Evolutionary conservation across 208 protist species (phyloP), one percentile per base, ranked within the genome.

Genomic region (Kentomonas sorsogonicus): DNA sequence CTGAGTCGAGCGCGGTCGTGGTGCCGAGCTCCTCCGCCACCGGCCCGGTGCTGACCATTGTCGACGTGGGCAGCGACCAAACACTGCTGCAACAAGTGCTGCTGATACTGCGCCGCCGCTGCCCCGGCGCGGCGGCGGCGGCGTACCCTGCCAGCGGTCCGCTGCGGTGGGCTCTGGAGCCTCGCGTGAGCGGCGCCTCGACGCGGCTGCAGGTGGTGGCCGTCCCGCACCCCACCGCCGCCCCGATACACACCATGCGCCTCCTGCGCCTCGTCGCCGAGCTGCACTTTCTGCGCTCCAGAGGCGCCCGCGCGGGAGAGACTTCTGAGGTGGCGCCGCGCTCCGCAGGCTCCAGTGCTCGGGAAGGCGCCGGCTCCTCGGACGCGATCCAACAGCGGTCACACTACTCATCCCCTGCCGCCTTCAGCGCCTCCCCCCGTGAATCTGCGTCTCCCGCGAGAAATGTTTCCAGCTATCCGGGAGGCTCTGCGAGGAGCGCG

Each of bases 151-250:
- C 66, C 1, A 70, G 66, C 50, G 75, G 61, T 13, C 70, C 72
- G 0, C 61, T 91, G 20, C 53, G 66, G 0, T 40, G 65, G 11
- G 38, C 74, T 1, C 33, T 88, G 46, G 29, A 71, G 34, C 29
- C 54, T 15, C 69, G 58, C 38, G 68, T 79, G n/a, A 39, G 54
- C 2, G 58, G 72, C 5, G 43, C 48, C 50, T 69, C 73, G 7
- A 69, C 70, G 22, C n/a, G n/a, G n/a, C 68, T 83, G 62, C 80
- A 86, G 45, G 58, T 88, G 33, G 73, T 92, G 1, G 58, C 63
- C 22, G 51, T 85, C 34, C 85, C 81, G 0, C 69, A 80, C 5
- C 76, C 79, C 1, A 29, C 30, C 5, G 43, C 44, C 25, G 64
- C 71, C 5, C 53, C 51, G 13, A 73, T 64, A 15, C 59, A 85